phyloP scores from a whole-genome alignment of 75 land plant species.

The Larix kaempferi region DNA sequence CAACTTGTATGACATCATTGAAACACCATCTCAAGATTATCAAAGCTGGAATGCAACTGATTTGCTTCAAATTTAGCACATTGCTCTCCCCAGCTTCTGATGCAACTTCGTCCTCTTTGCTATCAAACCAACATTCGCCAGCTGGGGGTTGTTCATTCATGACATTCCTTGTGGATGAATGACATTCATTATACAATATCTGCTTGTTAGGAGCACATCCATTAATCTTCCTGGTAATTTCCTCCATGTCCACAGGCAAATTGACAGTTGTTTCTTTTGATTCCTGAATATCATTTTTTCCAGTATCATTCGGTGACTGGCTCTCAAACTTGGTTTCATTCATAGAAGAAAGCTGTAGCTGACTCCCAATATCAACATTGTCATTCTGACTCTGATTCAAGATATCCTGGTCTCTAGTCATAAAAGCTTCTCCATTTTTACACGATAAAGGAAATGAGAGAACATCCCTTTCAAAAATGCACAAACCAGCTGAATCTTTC shows the following conservation, averaged over 20 bases:
- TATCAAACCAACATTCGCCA: neutral
- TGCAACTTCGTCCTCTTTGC: neutral
- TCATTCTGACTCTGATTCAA: neutral
- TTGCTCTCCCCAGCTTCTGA: neutral
- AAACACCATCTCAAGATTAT: conserved; percentile 55
- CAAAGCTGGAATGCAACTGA: conserved; percentile 13
- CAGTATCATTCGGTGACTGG: neutral
- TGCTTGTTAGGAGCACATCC: neutral
- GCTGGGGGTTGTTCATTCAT: neutral
- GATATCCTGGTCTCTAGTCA: neutral
- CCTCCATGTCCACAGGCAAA: neutral
- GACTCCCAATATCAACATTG: neutral
- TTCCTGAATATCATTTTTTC: neutral
- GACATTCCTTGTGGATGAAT: neutral
- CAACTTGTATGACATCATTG: conserved; percentile 58
- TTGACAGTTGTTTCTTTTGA: neutral
- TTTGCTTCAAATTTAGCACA: conserved; percentile 6
- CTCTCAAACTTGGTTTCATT: neutral
- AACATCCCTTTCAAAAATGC: neutral
- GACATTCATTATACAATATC: neutral
- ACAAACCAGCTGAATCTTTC: neutral
- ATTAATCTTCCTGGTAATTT: neutral
- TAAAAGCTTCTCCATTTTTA: neutral
- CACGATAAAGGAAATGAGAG: neutral
- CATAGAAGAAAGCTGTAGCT: neutral